Percentiles rank a stretch among this genome's conserved stretches.
Evolutionary conservation across 257 asterid species (phyloP).

Genomic region (Oldenlandia corymbosa): DNA sequence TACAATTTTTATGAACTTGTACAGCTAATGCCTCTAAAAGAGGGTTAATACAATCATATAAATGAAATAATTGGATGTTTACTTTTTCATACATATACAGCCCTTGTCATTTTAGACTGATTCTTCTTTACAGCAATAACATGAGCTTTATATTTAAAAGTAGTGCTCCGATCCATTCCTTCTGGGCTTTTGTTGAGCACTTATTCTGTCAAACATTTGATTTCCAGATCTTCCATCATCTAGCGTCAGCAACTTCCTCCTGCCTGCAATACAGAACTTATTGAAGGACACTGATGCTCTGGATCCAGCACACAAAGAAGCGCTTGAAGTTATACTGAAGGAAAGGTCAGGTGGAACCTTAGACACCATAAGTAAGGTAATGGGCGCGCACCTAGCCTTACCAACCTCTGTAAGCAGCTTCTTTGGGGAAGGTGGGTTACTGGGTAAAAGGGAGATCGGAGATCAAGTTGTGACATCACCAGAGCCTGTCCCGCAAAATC

Average conservation of each 20-base stretch:
- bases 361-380: slow-evolving; percentile 79
- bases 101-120: too few species aligned
- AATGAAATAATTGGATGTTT: background rate
- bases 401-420: slow-evolving; percentile 82
- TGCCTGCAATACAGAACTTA: slow-evolving; percentile 89
- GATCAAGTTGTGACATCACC: slow-evolving; percentile 35
- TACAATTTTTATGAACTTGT: background rate
- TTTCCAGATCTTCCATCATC: slow-evolving; percentile 68
- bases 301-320: slow-evolving; percentile 99
- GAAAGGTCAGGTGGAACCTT: slow-evolving; percentile 91
- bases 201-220: background rate
- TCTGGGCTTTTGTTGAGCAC: background rate
- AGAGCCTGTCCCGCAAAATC: slow-evolving; percentile 33
- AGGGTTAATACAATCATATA: background rate
- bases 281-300: slow-evolving; percentile 81
- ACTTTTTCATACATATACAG: background rate
- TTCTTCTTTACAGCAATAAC: background rate
- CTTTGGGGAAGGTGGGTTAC: slow-evolving; percentile 79
- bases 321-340: slow-evolving; percentile 80
- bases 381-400: slow-evolving; percentile 90
- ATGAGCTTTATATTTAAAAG: background rate
- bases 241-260: slow-evolving; percentile 65
- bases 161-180: background rate
- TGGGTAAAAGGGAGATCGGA: slow-evolving; percentile 64
- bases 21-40: background rate